Base-by-base conservation (phyloP, 495 filamentous ascomycete genomes). In the Hypomontagnella submonticulosa region DNA sequence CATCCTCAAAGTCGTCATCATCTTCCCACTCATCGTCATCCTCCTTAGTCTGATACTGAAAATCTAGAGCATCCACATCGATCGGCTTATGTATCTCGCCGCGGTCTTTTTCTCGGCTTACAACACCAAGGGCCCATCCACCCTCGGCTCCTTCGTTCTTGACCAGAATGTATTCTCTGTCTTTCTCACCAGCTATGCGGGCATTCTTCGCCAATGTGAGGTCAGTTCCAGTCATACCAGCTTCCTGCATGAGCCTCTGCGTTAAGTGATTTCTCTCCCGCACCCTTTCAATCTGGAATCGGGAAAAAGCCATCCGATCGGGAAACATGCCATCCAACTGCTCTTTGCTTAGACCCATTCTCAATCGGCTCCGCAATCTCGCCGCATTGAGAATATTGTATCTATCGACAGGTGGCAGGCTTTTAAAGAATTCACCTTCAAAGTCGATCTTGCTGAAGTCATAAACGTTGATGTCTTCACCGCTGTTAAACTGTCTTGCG, bases 371-470 rank as follows among this genome's bases (percentile, higher is more conserved):
- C 55, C 95, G 83, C 49, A 98, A 73, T 58, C 95, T 81, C 0
- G 96, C 95, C 0, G 96, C 94, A 71, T 97, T 98, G 11, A 99
- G 76, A 43, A 99, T 99, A 62, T 97, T 97, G 77, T 99, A 98
- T 16, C 94, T 88, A 80, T 99, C 95, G 1, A 87, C 90, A 6
- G 92, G 85, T 1, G 95, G 95, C 41, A 99, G 77, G 71, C 91
- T 96, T 71, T 88, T 82, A 75, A 99, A 99, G 76, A 99, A 98
- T 12, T 91, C 84, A 52, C 92, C 89, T 66, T 97, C 90, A 67
- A 97, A 99, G 76, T 99, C 96, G 57, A 99, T 99, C 75, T 98
- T 98, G 57, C 90, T 93, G 66, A 97, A 98, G 74, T 99, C 95
- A 72, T 97, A 97, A n/a, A 97, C 79, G 70, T 96, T 96, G 76